Evolutionary conservation across 441 rosid genomes (phyloP).

Genomic region (Jatropha podagrica): DNA sequence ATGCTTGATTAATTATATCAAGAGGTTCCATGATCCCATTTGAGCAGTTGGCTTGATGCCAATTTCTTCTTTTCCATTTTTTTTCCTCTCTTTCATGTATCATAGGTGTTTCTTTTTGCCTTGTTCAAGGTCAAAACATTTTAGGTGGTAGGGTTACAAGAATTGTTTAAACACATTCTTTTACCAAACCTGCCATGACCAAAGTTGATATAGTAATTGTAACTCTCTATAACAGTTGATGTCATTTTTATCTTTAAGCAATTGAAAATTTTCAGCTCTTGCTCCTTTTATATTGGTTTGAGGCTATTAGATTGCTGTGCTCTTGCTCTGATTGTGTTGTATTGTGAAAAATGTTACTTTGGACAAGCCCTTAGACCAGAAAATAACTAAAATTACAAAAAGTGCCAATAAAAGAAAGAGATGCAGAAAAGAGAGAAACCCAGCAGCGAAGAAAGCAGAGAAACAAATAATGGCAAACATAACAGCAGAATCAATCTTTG

Average conservation of each 20-base stretch:
- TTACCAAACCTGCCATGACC: neutral
- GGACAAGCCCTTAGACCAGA: neutral
- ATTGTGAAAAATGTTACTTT: neutral
- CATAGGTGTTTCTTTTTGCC: neutral
- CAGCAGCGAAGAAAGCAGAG: neutral
- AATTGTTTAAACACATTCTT: neutral
- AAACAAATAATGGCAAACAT: neutral
- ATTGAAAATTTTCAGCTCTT: neutral
- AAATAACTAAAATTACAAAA: neutral
- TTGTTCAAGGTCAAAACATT: neutral
- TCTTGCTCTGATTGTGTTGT: neutral
- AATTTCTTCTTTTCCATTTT: neutral
- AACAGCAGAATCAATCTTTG: neutral
- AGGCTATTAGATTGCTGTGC: neutral
- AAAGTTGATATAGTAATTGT: neutral
- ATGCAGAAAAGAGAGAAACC: neutral
- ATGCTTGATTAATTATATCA: conserved; percentile 5
- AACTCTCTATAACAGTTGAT: neutral
- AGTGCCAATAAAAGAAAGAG: neutral
- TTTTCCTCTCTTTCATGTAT: neutral
- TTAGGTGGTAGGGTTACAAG: neutral
- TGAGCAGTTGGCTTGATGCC: neutral
- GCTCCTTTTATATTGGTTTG: neutral
- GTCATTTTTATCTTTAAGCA: neutral
- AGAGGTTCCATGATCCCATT: neutral